Conservation (phyloP, 2,329 filamentous ascomycete genomes). For the Colletotrichum ledebouriae region DNA sequence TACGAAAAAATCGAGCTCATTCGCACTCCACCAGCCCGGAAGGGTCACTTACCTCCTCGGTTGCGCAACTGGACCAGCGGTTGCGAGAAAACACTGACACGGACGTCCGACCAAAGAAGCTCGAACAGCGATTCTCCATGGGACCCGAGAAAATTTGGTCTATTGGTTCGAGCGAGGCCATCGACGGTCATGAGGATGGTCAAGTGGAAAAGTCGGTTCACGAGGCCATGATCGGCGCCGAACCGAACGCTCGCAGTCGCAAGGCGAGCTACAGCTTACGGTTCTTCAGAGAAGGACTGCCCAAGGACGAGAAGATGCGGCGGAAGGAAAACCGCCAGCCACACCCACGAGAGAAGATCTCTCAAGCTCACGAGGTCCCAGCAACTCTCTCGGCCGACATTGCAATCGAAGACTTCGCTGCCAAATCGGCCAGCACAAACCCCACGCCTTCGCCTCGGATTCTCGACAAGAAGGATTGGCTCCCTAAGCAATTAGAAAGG, state of each 20-base stretch:
- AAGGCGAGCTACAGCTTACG: constrained; percentile 77
- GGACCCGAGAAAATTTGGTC: constrained; percentile 74
- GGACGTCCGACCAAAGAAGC: constrained; percentile 53
- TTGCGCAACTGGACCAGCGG: constrained; percentile 36
- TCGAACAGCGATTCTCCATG: constrained; percentile 58
- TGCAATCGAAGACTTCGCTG: constrained; percentile 41
- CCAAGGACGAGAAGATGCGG: constrained; percentile 68
- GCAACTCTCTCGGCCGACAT: constrained; percentile 35
- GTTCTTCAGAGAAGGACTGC: constrained; percentile 76
- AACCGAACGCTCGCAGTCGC: constrained; percentile 73
- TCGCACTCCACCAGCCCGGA: constrained; percentile 47
- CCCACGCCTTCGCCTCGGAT: constrained; percentile 43
- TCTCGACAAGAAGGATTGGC: constrained; percentile 44
- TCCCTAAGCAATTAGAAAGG: constrained; percentile 32
- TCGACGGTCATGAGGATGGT: constrained; percentile 62
- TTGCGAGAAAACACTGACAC: constrained; percentile 43
- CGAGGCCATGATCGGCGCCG: constrained; percentile 71
- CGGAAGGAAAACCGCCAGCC: constrained; percentile 61
- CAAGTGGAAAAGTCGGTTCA: constrained; percentile 75
- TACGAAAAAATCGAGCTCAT: constrained; percentile 42
- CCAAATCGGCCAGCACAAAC: constrained; percentile 31
- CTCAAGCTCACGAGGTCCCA: constrained; percentile 52
- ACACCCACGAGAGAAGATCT: constrained; percentile 56
- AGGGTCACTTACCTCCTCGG: constrained; percentile 46
- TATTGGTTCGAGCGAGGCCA: constrained; percentile 66